A percentile compares a stretch with the other conserved stretches of the same genome.
Conservation (phyloP, 2,329 filamentous ascomycete genomes). For the Cryphonectria naterciae region DNA sequence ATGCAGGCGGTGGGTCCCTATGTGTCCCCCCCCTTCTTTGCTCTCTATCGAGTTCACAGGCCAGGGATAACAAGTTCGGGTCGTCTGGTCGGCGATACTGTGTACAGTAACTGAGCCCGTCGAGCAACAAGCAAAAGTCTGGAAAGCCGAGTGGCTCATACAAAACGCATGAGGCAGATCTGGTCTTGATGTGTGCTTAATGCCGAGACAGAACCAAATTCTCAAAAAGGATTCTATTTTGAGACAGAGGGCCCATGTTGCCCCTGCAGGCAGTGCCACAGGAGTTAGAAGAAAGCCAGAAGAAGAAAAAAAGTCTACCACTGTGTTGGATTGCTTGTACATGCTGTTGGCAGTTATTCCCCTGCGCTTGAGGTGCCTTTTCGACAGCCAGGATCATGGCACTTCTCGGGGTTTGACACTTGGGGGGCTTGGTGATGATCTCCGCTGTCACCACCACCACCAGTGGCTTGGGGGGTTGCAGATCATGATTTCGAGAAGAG, state of each 20-base stretch:
- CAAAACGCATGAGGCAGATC: not conserved
- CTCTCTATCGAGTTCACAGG: not conserved
- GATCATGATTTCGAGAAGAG: not conserved
- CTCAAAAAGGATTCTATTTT: not conserved
- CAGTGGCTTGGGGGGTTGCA: not conserved
- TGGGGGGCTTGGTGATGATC: not conserved
- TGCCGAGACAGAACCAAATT: not conserved
- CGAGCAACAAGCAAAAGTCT: not conserved
- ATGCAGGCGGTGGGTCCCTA: not conserved
- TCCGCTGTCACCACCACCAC: not conserved
- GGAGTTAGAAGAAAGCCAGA: not conserved
- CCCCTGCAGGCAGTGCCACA: constrained; percentile 6
- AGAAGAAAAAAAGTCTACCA: not conserved
- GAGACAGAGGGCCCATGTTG: not conserved
- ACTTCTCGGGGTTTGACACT: not conserved
- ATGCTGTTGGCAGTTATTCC: not conserved
- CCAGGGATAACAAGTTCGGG: not conserved
- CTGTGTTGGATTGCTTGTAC: not conserved
- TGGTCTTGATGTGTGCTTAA: not conserved
- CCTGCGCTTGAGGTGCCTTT: not conserved
- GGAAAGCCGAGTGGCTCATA: not conserved
- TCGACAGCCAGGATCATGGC: not conserved
- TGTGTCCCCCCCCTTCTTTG: not conserved
- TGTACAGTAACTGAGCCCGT: not conserved
- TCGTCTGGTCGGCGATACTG: not conserved